A percentile compares a stretch with the other conserved stretches of the same genome.
Evolutionary conservation across 176 grass and related monocot genomes (phyloP).

Genomic region (Hordeum vulgare): DNA sequence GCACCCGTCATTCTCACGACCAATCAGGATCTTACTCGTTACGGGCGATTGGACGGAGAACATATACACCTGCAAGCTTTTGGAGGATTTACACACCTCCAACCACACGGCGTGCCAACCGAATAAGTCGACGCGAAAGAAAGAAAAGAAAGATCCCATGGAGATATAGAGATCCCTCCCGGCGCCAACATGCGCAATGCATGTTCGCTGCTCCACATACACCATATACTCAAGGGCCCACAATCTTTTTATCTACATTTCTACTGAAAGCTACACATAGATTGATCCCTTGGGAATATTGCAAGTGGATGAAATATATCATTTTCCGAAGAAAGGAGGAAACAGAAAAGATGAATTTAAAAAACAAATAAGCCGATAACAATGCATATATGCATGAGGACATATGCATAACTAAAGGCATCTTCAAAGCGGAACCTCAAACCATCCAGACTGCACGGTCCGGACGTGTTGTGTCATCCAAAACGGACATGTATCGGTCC

Average conservation of each 20-base stretch:
- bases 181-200: background rate
- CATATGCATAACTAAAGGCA: background rate
- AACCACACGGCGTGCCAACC: constrained; percentile 22
- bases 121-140: background rate
- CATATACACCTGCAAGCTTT: constrained; percentile 17
- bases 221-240: background rate
- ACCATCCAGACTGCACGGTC: too few species aligned
- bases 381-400: constrained; percentile 2
- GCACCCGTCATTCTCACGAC: background rate
- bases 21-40: constrained; percentile 7
- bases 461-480: too few species aligned
- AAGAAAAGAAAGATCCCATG: constrained; percentile 1
- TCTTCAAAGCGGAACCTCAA: too few species aligned
- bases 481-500: too few species aligned
- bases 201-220: constrained; percentile 9
- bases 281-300: background rate
- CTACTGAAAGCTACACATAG: constrained; percentile 5
- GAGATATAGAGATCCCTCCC: constrained; percentile 9
- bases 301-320: background rate
- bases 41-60: background rate
- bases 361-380: background rate
- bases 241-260: constrained; percentile 9
- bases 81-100: constrained; percentile 13
- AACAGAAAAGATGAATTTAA: background rate
- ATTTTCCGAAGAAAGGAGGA: background rate